These are phyloP conservation scores for Phytomonas francai DNA, from an alignment of 208 protist species.

Conservation along the genomic window DNA sequence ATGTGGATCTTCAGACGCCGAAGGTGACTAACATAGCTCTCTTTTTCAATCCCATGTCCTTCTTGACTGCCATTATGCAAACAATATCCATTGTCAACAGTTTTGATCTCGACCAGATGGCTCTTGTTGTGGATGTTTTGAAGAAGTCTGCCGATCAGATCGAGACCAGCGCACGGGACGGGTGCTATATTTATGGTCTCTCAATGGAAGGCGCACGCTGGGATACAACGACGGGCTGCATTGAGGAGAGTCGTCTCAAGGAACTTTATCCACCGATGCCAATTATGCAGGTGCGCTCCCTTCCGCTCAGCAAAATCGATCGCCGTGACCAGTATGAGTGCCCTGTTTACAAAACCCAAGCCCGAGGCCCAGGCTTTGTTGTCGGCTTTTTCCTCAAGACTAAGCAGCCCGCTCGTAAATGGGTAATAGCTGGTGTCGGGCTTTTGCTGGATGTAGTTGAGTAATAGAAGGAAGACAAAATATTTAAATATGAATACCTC, in stretches of 20 bases:
- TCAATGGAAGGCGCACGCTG: conserved; percentile 97
- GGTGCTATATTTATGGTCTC: conserved; percentile 96
- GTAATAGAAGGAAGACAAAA: conserved; percentile 33
- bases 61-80: conserved; percentile 98
- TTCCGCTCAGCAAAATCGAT: conserved; percentile 90
- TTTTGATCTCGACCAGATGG: conserved; percentile 96
- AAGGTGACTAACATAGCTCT: conserved; percentile 93
- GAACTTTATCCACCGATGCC: conserved; percentile 93
- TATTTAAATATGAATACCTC: background rate
- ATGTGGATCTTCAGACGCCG: conserved; percentile 86
- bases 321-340: conserved; percentile 95
- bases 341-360: conserved; percentile 96
- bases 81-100: conserved; percentile 95
- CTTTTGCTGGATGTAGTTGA: conserved; percentile 94
- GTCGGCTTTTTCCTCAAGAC: conserved; percentile 95
- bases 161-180: conserved; percentile 93
- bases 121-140: conserved; percentile 89
- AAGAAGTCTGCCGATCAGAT: conserved; percentile 95
- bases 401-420: conserved; percentile 92
- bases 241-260: conserved; percentile 94
- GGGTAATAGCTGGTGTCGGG: conserved; percentile 96
- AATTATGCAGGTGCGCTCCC: conserved; percentile 89
- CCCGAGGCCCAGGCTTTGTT: conserved; percentile 92
- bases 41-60: conserved; percentile 99
- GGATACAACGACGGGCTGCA: conserved; percentile 82